These are phyloP conservation scores for Hamamelis virginiana DNA, from an alignment of 164 flowering plant species.

Conservation along the genomic window DNA sequence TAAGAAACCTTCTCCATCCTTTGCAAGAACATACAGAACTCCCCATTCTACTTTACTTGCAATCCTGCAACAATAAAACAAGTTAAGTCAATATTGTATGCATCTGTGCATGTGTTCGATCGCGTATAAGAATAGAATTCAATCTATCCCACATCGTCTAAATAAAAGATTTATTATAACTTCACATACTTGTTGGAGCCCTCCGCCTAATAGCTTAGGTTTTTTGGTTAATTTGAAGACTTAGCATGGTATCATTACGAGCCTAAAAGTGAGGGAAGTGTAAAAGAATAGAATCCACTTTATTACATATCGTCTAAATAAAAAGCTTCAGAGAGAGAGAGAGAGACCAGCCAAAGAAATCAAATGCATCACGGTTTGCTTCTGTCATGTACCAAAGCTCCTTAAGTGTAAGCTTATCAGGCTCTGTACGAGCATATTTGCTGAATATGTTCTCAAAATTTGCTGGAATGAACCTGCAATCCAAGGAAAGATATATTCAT, in stretches of 20 bases:
- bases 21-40: slow-evolving; percentile 56
- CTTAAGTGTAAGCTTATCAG: slow-evolving; percentile 52
- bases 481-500: no score
- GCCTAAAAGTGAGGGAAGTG: no score
- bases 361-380: slow-evolving; percentile 53
- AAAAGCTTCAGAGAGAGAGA: background rate
- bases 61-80: slow-evolving; percentile 38
- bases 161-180: no score
- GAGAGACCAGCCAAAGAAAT: slow-evolving; percentile 68
- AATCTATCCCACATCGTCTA: no score
- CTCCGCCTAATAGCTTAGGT: no score
- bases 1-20: slow-evolving; percentile 63
- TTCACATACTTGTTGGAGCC: no score
- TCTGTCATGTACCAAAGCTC: slow-evolving; percentile 82
- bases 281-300: no score
- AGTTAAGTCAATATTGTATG: background rate
- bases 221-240: no score
- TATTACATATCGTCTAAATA: no score
- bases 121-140: no score
- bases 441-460: slow-evolving; percentile 70
- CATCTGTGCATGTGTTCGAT: no score
- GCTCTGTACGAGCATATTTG: slow-evolving; percentile 65
- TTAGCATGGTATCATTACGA: no score
- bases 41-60: slow-evolving; percentile 63
- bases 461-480: slow-evolving; percentile 47